Conservation (phyloP, 768 basidiomycete species). For the Phlegmacium glaucopus region DNA sequence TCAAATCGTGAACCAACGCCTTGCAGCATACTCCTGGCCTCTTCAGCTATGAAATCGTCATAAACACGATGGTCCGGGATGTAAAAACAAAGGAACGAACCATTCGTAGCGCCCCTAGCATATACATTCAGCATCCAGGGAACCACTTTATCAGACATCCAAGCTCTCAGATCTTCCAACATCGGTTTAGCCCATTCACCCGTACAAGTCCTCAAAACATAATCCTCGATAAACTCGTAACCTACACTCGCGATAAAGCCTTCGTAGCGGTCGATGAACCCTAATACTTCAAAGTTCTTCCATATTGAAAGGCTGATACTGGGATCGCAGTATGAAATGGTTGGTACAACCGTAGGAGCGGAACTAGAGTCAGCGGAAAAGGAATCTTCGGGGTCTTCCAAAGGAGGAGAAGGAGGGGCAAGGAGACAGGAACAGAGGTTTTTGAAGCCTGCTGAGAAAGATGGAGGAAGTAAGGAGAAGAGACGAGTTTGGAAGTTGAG, state of each 20-base stretch:
- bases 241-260: conserved; percentile 79
- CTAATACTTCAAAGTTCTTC: conserved; percentile 59
- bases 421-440: conserved; percentile 60
- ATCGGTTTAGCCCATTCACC: conserved; percentile 68
- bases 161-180: conserved; percentile 57
- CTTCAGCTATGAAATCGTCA: conserved; percentile 45
- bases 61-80: not conserved
- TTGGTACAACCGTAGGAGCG: no score
- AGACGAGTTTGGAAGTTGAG: conserved; percentile 72
- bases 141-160: conserved; percentile 79
- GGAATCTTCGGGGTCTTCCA: no score
- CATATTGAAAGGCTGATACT: conserved; percentile 12
- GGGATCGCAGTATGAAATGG: conserved; percentile 5
- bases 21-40: conserved; percentile 68
- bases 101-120: conserved; percentile 56
- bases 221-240: conserved; percentile 79
- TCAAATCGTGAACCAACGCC: conserved; percentile 84
- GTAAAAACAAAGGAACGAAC: conserved; percentile 6
- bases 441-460: conserved; percentile 68
- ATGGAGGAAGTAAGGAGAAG: conserved; percentile 66
- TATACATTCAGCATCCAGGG: conserved; percentile 86
- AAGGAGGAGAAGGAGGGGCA: conserved; percentile 21
- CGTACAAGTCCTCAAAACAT: conserved; percentile 63
- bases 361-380: no score
- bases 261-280: conserved; percentile 80